Percentiles rank a stretch among this genome's conserved stretches.
Conservation (phyloP, 228 moss, liverwort and hornwort species). For the Sphagnum magellanicum region DNA sequence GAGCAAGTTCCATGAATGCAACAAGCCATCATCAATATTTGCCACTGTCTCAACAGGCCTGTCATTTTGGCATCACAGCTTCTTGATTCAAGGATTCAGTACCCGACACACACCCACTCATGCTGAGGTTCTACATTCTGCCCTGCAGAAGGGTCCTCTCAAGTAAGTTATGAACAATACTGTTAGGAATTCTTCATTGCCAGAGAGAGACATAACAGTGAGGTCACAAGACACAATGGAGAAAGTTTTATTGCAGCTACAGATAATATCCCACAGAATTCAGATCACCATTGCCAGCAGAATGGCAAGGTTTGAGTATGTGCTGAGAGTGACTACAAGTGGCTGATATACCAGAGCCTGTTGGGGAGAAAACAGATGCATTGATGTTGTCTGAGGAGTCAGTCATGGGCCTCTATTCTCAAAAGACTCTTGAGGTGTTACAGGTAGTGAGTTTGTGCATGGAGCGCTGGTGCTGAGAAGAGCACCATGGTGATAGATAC, state of each 20-base stretch:
- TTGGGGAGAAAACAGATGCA: slow-evolving; percentile 89
- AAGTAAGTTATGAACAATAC: no score
- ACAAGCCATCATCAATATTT: slow-evolving; percentile 66
- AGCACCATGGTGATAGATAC: slow-evolving; percentile 28
- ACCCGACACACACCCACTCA: slow-evolving; percentile 91
- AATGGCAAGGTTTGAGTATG: neutral
- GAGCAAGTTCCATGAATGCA: slow-evolving; percentile 95
- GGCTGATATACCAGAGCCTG: slow-evolving; percentile 94
- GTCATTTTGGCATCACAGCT: slow-evolving; percentile 97
- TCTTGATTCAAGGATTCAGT: slow-evolving; percentile 93
- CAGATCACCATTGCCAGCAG: neutral
- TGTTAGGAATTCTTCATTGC: no score
- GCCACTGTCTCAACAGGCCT: slow-evolving; percentile 76
- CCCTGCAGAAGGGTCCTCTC: neutral
- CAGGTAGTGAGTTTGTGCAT: slow-evolving; percentile 39
- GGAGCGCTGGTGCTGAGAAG: slow-evolving; percentile 41
- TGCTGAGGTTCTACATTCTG: slow-evolving; percentile 56
- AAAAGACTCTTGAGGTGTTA: slow-evolving; percentile 35
- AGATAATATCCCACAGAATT: neutral
- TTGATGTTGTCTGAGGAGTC: slow-evolving; percentile 96
- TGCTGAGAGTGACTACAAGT: slow-evolving; percentile 10
- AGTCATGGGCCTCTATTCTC: slow-evolving; percentile 35
- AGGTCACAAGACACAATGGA: neutral
- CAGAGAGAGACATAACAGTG: no score
- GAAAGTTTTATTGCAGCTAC: neutral